Base-by-base conservation (phyloP, 139 green algal species). In the Ettlia oleoabundans region DNA sequence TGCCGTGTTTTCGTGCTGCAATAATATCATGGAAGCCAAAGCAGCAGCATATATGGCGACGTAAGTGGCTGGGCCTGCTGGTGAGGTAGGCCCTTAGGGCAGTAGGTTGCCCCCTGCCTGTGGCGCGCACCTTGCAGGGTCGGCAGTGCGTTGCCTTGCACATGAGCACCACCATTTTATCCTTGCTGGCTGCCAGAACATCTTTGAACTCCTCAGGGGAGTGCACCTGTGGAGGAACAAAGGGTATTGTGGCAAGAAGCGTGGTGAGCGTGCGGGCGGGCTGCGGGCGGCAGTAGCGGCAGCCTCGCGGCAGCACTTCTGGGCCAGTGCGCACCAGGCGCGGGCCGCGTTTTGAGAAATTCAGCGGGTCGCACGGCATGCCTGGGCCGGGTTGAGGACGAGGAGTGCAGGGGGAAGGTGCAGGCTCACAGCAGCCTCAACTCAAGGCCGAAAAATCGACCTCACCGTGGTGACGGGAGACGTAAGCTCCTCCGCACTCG, bases 141-240 rank as follows among this genome's bases (percentile, higher is more conserved):
- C 91, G 76, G 81, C 90, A 95, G n/a, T 83, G 63, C 62, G 78
- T 83, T n/a, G 91, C 84, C 83, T 95, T 95, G 88, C 89, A 93
- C 92, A 95, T 95, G 4, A 95, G 69, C 21, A 95, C 87, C 2
- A 94, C 82, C 42, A 95, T 64, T 28, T 86, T 78, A 32, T 88
- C 89, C 47, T 74, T 55, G 62, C 91, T 70, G 3, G 65, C 75
- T 2, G 75, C 51, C 21, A 95, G 61, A n/a, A 87, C 9, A 1
- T 67, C 85, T 15, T 95, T 67, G 32, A 94, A 86, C 75, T 93
- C 86, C 40, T 82, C 75, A 4, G 81, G 64, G 3, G 80, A 88
- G 43, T 85, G 77, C 1, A 92, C 63, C 86, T 91, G 76, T 42
- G 74, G 42, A 2, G 7, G 38, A 77, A 47, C 66, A 32, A 15